phyloP scores from a whole-genome alignment of 495 filamentous ascomycete genomes.

The Penicillium cataractarum region DNA sequence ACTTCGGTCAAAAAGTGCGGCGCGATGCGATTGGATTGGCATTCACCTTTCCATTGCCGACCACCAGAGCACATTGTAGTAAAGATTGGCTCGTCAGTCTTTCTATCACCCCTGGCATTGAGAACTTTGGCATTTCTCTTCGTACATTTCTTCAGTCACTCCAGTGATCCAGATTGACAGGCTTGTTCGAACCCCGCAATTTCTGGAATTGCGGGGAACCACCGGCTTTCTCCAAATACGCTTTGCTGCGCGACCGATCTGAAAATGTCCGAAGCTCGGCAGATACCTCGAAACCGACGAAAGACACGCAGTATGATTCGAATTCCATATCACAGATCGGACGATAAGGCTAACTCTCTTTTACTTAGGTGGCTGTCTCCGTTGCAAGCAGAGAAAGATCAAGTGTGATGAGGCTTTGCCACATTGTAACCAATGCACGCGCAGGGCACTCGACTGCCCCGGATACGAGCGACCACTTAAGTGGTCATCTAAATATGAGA shows the following conservation, averaged over 20 bases:
- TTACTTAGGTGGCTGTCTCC: not conserved
- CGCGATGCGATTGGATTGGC: not conserved
- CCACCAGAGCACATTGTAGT: not conserved
- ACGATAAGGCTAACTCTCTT: not conserved
- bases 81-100: not conserved
- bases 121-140: too few species aligned
- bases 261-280: not conserved
- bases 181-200: not conserved
- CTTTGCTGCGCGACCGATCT: not conserved
- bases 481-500: not conserved
- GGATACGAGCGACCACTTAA: not conserved
- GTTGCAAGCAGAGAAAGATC: not conserved
- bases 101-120: not conserved
- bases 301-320: not conserved
- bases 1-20: not conserved
- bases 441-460: not conserved
- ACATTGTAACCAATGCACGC: not conserved
- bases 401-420: not conserved
- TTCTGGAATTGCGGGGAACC: not conserved
- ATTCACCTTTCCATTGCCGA: not conserved
- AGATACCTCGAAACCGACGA: not conserved
- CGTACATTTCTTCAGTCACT: not conserved
- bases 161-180: not conserved
- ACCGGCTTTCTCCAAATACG: not conserved
- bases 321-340: not conserved